phyloP scores from a whole-genome alignment of 1,284 basidiomycete species.

The Cerioporus squamosus region DNA sequence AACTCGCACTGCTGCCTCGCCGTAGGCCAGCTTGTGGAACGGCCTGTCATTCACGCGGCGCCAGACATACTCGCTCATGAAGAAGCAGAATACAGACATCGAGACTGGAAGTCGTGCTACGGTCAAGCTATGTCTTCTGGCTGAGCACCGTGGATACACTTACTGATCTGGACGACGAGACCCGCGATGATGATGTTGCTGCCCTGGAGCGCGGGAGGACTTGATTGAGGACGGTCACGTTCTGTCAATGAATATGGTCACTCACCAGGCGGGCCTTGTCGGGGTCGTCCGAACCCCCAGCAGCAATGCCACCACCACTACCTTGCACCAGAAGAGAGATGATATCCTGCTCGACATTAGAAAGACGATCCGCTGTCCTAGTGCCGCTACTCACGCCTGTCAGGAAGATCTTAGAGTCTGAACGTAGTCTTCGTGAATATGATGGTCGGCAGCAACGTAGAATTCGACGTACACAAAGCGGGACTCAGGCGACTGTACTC shows the following conservation, averaged over 20 bases:
- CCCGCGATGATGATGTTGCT: conserved; percentile 57
- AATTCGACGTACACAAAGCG: conserved; percentile 32
- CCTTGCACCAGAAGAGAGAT: conserved; percentile 57
- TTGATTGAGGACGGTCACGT: background rate
- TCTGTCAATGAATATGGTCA: background rate
- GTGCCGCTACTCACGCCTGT: conserved; percentile 38
- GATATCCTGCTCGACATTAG: conserved; percentile 39
- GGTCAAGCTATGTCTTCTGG: background rate
- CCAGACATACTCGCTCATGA: conserved; percentile 19
- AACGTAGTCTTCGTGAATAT: background rate
- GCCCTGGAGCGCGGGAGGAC: conserved; percentile 27
- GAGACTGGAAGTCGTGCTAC: background rate
- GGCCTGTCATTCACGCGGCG: conserved; percentile 14
- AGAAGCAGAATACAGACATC: conserved; percentile 17
- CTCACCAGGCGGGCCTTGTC: conserved; percentile 9
- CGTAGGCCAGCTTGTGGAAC: conserved; percentile 7
- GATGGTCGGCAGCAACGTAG: conserved; percentile 3
- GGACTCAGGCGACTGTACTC: conserved; percentile 50
- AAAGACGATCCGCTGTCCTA: too few relatives aligned
- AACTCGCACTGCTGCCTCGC: background rate
- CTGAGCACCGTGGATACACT: conserved; percentile 37
- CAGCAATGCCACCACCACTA: conserved; percentile 55
- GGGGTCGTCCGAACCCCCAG: conserved; percentile 34
- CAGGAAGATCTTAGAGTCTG: conserved; percentile 56
- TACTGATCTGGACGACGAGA: conserved; percentile 53